These are phyloP conservation scores for Hypomontagnella submonticulosa DNA, from an alignment of 495 filamentous ascomycete species.

Conservation along the genomic window DNA sequence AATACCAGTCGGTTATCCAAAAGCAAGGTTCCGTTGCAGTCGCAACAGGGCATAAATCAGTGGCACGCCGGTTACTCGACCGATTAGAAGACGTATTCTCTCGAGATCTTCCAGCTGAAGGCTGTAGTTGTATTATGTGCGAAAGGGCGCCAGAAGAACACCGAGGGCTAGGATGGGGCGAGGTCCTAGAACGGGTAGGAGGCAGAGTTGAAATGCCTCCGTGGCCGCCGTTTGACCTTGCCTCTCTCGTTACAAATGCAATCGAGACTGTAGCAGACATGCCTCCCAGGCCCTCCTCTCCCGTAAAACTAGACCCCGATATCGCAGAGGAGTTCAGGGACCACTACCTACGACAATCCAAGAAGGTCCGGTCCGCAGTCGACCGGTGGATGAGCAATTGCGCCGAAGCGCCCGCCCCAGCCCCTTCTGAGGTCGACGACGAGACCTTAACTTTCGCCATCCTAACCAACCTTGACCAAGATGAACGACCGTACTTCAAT, in stretches of 20 bases:
- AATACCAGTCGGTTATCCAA: constrained; percentile 81
- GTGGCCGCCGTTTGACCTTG: constrained; percentile 88
- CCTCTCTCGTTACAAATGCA: constrained; percentile 67
- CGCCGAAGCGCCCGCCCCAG: constrained; percentile 73
- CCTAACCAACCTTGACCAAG: constrained; percentile 81
- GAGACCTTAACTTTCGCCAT: constrained; percentile 94
- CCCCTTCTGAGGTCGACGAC: constrained; percentile 88
- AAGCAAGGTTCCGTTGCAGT: constrained; percentile 92
- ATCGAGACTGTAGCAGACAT: constrained; percentile 57
- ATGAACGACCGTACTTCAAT: constrained; percentile 81
- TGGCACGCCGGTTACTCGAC: constrained; percentile 93
- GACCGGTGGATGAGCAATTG: constrained; percentile 87
- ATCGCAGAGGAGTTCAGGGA: constrained; percentile 90
- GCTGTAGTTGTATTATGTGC: constrained; percentile 84
- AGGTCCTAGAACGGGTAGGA: constrained; percentile 91
- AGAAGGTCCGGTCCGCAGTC: constrained; percentile 84
- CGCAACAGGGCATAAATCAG: constrained; percentile 92
- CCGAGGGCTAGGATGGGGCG: constrained; percentile 92
- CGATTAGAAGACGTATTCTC: constrained; percentile 93
- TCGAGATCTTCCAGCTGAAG: constrained; percentile 84
- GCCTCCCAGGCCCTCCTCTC: constrained; percentile 63
- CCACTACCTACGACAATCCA: constrained; percentile 87
- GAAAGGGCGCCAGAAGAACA: constrained; percentile 65
- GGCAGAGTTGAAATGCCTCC: constrained; percentile 83
- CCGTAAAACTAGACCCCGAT: constrained; percentile 89